phyloP scores from a whole-genome alignment of 2,329 filamentous ascomycete genomes.

The Emmonsia crescens region DNA sequence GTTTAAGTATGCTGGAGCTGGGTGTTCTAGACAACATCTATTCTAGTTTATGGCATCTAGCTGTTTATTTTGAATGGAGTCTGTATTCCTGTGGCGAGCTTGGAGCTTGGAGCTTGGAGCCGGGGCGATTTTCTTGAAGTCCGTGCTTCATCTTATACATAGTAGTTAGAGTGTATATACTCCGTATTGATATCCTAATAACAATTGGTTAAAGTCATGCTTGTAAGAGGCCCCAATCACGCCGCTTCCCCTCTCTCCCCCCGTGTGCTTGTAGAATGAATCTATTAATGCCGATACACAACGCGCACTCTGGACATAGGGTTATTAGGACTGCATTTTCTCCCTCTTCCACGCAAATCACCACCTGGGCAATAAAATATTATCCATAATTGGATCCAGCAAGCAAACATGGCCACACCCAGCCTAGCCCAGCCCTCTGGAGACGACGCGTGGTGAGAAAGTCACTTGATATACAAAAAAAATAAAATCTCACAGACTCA shows the following conservation, averaged over 20 bases:
- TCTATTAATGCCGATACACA: too few species aligned
- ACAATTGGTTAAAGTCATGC: not conserved
- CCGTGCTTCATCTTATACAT: not conserved
- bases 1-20: not conserved
- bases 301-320: too few species aligned
- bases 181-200: not conserved
- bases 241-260: not conserved
- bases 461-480: not conserved
- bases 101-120: not conserved
- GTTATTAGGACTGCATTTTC: too few species aligned
- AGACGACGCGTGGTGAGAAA: not conserved
- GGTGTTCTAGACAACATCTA: constrained; percentile 1
- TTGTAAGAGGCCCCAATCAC: not conserved
- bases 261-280: not conserved
- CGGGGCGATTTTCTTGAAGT: too few species aligned
- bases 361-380: too few species aligned
- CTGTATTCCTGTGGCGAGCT: not conserved
- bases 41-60: not conserved
- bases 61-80: not conserved
- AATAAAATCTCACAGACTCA: too few species aligned
- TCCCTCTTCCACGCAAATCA: too few species aligned
- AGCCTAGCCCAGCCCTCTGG: not conserved
- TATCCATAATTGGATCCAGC: too few species aligned
- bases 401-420: too few species aligned
- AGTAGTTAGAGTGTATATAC: too few species aligned